Evolutionary conservation across 495 filamentous ascomycete genomes (phyloP).

Genomic region (Xylaria nigripes): DNA sequence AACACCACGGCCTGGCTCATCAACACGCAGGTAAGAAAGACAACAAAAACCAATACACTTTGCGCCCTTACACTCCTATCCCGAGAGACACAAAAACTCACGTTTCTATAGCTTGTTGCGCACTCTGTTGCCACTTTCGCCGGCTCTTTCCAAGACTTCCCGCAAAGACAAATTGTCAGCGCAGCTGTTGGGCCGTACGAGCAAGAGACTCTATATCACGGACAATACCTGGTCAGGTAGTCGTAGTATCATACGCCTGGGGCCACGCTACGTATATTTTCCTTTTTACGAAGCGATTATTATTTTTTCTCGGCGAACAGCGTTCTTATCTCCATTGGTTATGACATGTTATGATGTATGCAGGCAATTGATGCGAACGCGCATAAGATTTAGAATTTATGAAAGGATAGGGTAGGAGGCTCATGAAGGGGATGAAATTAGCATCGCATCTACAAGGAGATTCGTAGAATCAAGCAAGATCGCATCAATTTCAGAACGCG

Average conservation of each 20-base stretch:
- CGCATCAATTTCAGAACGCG: too few species aligned
- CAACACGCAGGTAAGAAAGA: conserved; percentile 41
- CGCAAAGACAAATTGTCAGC: conserved; percentile 28
- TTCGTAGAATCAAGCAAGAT: too few species aligned
- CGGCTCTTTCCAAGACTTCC: conserved; percentile 45
- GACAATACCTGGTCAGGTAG: conserved; percentile 30
- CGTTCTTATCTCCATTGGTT: too few species aligned
- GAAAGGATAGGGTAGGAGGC: too few species aligned
- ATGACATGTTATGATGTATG: too few species aligned
- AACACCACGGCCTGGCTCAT: conserved; percentile 45
- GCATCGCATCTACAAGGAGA: too few species aligned
- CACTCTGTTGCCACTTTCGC: conserved; percentile 49
- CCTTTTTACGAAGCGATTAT: too few species aligned
- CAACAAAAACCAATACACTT: too few species aligned
- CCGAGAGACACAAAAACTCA: background rate
- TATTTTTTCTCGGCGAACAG: too few species aligned
- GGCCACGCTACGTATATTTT: background rate
- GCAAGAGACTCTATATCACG: conserved; percentile 29
- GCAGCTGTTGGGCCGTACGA: conserved; percentile 12
- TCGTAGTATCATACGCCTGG: background rate
- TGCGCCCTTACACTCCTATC: background rate
- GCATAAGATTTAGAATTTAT: too few species aligned
- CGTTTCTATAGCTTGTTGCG: conserved; percentile 37
- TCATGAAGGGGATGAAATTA: too few species aligned
- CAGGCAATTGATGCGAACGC: too few species aligned